A percentile compares a stretch with the other conserved stretches of the same genome.
Evolutionary conservation across 768 basidiomycete species (phyloP).

Genomic region (Hemileccinum impolitum): DNA sequence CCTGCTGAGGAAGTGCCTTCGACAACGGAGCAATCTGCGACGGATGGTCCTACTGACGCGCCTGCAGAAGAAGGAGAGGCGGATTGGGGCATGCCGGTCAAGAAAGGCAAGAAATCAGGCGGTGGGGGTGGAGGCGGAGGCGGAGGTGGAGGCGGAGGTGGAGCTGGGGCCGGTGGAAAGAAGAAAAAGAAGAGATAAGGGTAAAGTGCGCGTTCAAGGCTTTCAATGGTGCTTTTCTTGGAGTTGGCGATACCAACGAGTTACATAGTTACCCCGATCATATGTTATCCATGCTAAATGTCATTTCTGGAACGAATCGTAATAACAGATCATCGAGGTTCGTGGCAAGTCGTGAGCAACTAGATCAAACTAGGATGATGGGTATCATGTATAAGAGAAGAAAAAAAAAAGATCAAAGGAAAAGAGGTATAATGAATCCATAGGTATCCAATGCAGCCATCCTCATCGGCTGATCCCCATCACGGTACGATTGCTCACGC

Average conservation of each 20-base stretch:
- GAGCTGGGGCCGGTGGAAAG: neutral
- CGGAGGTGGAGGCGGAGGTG: too few relatives aligned
- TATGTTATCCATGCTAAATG: neutral
- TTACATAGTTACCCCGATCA: neutral
- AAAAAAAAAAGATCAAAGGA: too few relatives aligned
- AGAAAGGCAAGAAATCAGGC: neutral
- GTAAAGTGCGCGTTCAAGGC: neutral
- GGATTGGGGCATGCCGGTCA: neutral
- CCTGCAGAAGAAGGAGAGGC: neutral
- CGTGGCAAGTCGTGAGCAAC: too few relatives aligned
- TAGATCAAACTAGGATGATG: too few relatives aligned
- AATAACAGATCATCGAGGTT: neutral
- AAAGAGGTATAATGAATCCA: constrained; percentile 5
- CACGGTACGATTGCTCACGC: constrained; percentile 48
- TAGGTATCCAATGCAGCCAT: neutral
- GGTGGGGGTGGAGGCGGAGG: constrained; percentile 4
- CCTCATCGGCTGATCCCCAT: constrained; percentile 43
- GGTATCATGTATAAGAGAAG: too few relatives aligned
- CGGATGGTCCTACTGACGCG: neutral
- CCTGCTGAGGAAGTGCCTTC: neutral
- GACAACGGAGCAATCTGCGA: neutral
- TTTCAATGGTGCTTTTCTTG: neutral
- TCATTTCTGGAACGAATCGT: neutral
- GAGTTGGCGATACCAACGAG: neutral
- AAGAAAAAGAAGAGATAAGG: constrained; percentile 12